phyloP scores from a whole-genome alignment of 1,139 yeast genomes.

The Zygosaccharomyces sapae region DNA sequence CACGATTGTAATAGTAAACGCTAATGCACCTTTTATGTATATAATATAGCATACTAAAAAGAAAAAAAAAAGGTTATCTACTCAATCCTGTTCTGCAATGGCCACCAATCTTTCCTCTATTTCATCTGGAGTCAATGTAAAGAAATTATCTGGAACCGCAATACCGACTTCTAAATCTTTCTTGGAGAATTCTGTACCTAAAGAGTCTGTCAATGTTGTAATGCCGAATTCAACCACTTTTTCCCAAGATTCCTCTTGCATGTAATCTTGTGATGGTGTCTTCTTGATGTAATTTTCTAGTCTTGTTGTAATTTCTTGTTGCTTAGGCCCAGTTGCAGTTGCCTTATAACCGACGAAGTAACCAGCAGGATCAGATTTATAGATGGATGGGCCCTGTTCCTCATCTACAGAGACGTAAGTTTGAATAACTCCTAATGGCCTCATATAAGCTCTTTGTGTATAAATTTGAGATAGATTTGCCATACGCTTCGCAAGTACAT shows the following conservation, averaged over 20 bases:
- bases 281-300: constrained; percentile 87
- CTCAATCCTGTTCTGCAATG: constrained; percentile 90
- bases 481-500: constrained; percentile 87
- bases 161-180: constrained; percentile 92
- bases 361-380: constrained; percentile 97
- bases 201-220: constrained; percentile 73
- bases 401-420: constrained; percentile 87
- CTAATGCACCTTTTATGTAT: constrained; percentile 7
- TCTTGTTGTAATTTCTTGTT: constrained; percentile 88
- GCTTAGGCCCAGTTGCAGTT: constrained; percentile 94
- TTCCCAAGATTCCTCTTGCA: constrained; percentile 74
- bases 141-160: constrained; percentile 64
- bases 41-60: background rate
- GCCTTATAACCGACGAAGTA: constrained; percentile 90
- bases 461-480: constrained; percentile 92
- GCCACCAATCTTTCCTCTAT: constrained; percentile 91
- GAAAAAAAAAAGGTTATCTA: background rate
- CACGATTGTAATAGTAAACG: constrained; percentile 19
- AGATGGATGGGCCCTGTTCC: constrained; percentile 83
- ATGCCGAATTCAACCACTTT: constrained; percentile 87
- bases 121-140: constrained; percentile 72
- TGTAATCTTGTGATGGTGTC: constrained; percentile 19
- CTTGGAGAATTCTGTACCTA: constrained; percentile 90
- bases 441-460: constrained; percentile 98
- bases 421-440: constrained; percentile 91